Evolutionary conservation across 2,329 filamentous ascomycete species (phyloP).

Genomic region (Raffaelea deltoideospora): DNA sequence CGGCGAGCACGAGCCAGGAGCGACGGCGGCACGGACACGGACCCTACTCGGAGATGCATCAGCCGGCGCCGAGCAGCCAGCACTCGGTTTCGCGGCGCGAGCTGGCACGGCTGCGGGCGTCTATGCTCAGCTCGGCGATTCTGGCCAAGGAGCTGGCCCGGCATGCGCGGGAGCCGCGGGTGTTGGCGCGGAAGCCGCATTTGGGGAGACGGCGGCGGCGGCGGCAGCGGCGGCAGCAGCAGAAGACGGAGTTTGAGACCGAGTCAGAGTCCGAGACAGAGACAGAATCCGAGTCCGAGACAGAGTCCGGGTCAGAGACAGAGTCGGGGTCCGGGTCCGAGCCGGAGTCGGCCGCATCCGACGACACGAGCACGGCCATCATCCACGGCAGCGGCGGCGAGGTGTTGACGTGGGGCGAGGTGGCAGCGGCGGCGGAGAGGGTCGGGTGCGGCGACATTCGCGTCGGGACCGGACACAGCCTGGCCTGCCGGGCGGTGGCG

Average conservation of each 20-base stretch:
- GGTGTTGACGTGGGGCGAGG: slow-evolving; percentile 24
- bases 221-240: not conserved
- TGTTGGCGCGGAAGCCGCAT: slow-evolving; percentile 17
- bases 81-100: slow-evolving; percentile 39
- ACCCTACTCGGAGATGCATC: too few species aligned
- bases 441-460: too few species aligned
- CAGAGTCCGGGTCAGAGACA: slow-evolving; percentile 1
- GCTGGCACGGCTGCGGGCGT: slow-evolving; percentile 59
- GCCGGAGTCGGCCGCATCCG: too few species aligned
- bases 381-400: slow-evolving; percentile 4
- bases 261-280: slow-evolving; percentile 5
- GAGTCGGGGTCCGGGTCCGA: not conserved
- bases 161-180: slow-evolving; percentile 37
- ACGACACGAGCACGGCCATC: not conserved
- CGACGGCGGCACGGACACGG: too few species aligned
- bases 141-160: slow-evolving; percentile 71
- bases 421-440: slow-evolving; percentile 26
- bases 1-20: too few species aligned
- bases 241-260: slow-evolving; percentile 11
- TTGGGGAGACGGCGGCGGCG: not conserved
- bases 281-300: slow-evolving; percentile 1
- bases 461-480: slow-evolving; percentile 20
- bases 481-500: slow-evolving; percentile 19
- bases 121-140: slow-evolving; percentile 73
- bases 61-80: slow-evolving; percentile 1